Evolutionary conservation across 2,329 filamentous ascomycete species (phyloP), one percentile per base, ranked within the genome.

Genomic region (Dissoconium aciculare): DNA sequence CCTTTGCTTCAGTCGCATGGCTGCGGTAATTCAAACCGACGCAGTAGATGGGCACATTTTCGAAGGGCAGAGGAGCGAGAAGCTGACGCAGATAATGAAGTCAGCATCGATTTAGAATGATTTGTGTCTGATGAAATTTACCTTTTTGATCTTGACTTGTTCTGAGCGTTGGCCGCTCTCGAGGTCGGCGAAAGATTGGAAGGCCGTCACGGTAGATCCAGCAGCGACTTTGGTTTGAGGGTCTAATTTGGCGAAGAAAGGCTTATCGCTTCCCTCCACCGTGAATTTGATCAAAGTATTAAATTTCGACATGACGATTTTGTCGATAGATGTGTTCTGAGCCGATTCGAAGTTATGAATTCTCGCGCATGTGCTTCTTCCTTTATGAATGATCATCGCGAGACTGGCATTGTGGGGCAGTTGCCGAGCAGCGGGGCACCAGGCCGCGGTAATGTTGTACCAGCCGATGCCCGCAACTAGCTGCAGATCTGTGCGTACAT

Each of bases 1-100:
- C 27, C 25, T 24, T 25, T 8, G 31, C 32, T 30, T 37, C 35
- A 8, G 25, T 28, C 9, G 33, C 30, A 21, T 39, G 36, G 4
- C 29, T 23, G 5, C 17, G 21, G 28, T 39, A 39, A 15, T 36
- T 39, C 19, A 39, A 28, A 13, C 36, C 36, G 15, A 36, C 31
- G 15, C 36, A 39, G 11, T 33, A 28, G 29, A 38, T 37, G 10
- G 35, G 35, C 9, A 37, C 19, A 11, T 19, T 13, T 24, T 28
- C 14, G 4, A 17, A 27, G 5, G 30, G 35, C 9, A 37, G 11
- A 4, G 35, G 35, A 2, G 26, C 35, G 10, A 37, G 35, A 4
- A 34, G 36, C 29, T 36, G 13, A 5, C 17, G 13, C n/a, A n/a
- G n/a, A n/a, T n/a, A n/a, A n/a, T n/a, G n/a, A n/a, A n/a, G n/a